Percentiles rank a stretch among this genome's conserved stretches.
These are phyloP conservation scores for Tricholoma hemisulphureum DNA, from an alignment of 768 basidiomycete genomes.

Conservation along the genomic window DNA sequence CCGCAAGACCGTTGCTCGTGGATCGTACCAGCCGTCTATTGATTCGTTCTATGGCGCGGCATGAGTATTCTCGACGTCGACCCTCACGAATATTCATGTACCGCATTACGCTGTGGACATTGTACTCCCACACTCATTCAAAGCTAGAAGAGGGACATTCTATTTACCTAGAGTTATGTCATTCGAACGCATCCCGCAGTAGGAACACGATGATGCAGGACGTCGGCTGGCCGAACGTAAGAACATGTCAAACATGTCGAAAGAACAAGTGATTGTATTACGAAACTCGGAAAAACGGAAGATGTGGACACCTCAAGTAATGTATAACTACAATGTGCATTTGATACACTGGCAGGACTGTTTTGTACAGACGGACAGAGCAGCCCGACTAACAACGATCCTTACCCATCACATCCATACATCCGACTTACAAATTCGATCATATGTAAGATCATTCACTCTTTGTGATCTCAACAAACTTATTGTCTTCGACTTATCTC, in stretches of 20 bases:
- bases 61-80: neutral
- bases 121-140: neutral
- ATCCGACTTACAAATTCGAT: no score
- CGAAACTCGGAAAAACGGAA: neutral
- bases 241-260: neutral
- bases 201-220: neutral
- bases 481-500: no score
- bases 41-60: conserved; percentile 42
- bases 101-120: no score
- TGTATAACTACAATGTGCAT: no score
- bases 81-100: neutral
- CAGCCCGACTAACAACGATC: no score
- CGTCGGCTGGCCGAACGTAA: neutral
- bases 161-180: neutral
- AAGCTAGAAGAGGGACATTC: neutral
- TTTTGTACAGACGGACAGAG: no score
- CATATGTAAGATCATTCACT: no score
- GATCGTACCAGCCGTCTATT: conserved; percentile 33
- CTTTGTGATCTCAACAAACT: no score
- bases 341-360: no score
- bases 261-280: neutral
- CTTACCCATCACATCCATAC: no score
- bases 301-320: no score
- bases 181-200: neutral
- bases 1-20: conserved; percentile 18